Percentiles rank a stretch among this genome's conserved stretches.
These are phyloP conservation scores for Solioccasus polychromus DNA, from an alignment of 768 basidiomycete genomes.

Conservation along the genomic window DNA sequence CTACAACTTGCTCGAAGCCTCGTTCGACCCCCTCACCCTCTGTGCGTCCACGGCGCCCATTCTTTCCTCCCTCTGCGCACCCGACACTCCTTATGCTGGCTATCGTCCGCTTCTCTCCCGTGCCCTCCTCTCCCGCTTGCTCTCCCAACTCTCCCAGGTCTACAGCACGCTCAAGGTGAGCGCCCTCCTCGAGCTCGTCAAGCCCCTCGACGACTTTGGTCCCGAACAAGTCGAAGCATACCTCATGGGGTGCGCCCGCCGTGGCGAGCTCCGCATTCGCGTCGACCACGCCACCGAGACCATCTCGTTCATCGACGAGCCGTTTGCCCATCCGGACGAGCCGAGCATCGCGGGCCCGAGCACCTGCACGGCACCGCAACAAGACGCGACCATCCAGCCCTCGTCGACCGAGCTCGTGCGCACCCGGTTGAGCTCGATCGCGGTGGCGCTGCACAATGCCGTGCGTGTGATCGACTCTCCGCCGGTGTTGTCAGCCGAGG, in stretches of 20 bases:
- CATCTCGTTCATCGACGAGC: conserved; percentile 81
- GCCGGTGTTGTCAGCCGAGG: conserved; percentile 37
- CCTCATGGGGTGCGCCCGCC: conserved; percentile 86
- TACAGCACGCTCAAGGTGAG: conserved; percentile 84
- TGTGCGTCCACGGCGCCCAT: conserved; percentile 77
- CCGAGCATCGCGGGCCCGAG: conserved; percentile 21
- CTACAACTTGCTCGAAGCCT: conserved; percentile 86
- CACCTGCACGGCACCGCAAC: conserved; percentile 14
- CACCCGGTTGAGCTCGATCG: conserved; percentile 76
- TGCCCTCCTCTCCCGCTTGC: conserved; percentile 86
- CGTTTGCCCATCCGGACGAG: conserved; percentile 49
- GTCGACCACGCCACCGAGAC: conserved; percentile 87
- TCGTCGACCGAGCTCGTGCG: conserved; percentile 70
- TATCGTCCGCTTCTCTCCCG: conserved; percentile 90
- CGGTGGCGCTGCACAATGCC: conserved; percentile 67
- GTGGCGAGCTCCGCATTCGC: conserved; percentile 80
- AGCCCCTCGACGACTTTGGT: conserved; percentile 61
- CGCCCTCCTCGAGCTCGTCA: conserved; percentile 74
- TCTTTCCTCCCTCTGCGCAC: conserved; percentile 53
- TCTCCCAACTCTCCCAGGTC: conserved; percentile 89
- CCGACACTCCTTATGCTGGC: conserved; percentile 54
- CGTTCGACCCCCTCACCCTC: conserved; percentile 89
- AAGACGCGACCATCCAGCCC: conserved; percentile 63
- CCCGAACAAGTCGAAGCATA: conserved; percentile 86
- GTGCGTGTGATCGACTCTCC: conserved; percentile 53